Base-by-base conservation (phyloP, 2,329 filamentous ascomycete genomes). In the Aschersonia sp. region DNA sequence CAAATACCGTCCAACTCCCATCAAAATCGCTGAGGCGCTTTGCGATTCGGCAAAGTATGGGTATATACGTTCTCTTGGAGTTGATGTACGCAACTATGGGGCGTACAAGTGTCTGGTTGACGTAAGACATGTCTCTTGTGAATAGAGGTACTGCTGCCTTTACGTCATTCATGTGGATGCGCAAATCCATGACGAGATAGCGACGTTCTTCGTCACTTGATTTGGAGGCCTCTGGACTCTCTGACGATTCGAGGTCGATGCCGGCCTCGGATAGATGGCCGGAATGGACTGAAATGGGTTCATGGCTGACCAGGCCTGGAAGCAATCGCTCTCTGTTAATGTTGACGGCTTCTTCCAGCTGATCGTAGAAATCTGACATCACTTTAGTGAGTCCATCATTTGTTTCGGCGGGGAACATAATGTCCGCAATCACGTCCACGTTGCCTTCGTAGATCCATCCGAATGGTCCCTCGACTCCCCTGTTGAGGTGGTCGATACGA, bases 41-140 rank as follows among this genome's bases (percentile, higher is more conserved):
- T 53, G 97, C 88, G 45, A 98, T 86, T 51, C 91, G 84, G 67
- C 92, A 97, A 56, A 84, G 85, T 57, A 98, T 88, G 30, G 92
- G 92, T 43, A 98, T 97, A 59, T 95, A 97, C 0, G 91, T 94
- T 60, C 83, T 84, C 62, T 89, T 87, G 42, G 88, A 86, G 65
- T 98, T 98, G 66, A 98, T 97, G 63, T 97, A 98, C 5, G 92
- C 92, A 41, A 98, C 89, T 51, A 98, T 98, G 12, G 92, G 92
- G 4, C 92, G 81, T 38, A 97, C 87, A 4, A 97, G 80, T 2
- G 92, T 89, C 63, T 94, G 94, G 65, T 96, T 97, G 58, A 96
- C 85, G 63, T 97, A 98, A 1, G 88, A 94, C 45, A 97, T 78
- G 60, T 96, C 85, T 12, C 80, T 83, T 1, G 85, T 94, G 68